These are phyloP conservation scores for Wilhelminamyces savonicus DNA, from an alignment of 805 yeast species.

Conservation along the genomic window DNA sequence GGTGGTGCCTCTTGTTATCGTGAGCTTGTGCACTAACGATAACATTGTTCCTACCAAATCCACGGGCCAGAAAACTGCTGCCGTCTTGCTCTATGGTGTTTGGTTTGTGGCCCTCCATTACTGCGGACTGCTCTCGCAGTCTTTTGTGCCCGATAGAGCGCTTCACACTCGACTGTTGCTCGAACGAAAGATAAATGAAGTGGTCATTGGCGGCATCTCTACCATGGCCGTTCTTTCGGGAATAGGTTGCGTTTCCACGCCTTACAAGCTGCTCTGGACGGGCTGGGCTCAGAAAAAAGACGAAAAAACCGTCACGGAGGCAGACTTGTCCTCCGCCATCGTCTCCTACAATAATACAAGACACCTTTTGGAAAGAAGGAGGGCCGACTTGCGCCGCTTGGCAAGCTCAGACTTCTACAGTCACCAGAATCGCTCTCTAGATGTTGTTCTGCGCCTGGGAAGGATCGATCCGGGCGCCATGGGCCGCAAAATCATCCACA, in stretches of 20 bases:
- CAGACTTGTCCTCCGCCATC: conserved; percentile 26
- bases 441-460: conserved; percentile 16
- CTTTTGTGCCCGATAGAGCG: conserved; percentile 14
- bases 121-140: conserved; percentile 26
- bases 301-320: conserved; percentile 15
- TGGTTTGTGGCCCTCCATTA: conserved; percentile 32
- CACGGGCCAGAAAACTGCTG: conserved; percentile 1
- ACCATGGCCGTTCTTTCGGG: conserved; percentile 46
- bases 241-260: conserved; percentile 44
- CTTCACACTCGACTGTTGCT: conserved; percentile 19
- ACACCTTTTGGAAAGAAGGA: conserved; percentile 26
- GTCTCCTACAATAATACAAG: conserved; percentile 38
- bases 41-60: conserved; percentile 13
- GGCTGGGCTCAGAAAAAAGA: conserved; percentile 2
- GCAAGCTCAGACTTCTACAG: too few relatives aligned
- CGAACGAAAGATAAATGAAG: conserved; percentile 39
- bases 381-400: conserved; percentile 20
- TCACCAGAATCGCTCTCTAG: too few relatives aligned
- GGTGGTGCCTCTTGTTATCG: conserved; percentile 37
- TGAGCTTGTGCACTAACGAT: conserved; percentile 24
- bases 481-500: conserved; percentile 19
- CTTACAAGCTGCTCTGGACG: conserved; percentile 20
- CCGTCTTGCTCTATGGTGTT: conserved; percentile 8
- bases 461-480: conserved; percentile 7
- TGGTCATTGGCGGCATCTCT: conserved; percentile 45